Conservation (phyloP, 768 basidiomycete genomes). For the Galerina sulciceps region DNA sequence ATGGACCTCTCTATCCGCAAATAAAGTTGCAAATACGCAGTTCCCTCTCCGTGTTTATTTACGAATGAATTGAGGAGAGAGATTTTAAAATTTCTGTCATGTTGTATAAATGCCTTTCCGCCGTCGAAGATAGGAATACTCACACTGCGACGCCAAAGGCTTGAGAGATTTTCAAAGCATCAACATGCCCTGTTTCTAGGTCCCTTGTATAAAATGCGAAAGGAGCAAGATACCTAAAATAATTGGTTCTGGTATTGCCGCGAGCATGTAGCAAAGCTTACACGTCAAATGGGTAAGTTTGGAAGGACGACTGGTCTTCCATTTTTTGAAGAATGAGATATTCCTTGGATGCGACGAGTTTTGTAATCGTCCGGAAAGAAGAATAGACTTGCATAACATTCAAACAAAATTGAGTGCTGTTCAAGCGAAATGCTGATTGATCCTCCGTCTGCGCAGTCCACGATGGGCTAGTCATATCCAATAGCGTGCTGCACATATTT, state of each 20-base stretch:
- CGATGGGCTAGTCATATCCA: constrained; percentile 9
- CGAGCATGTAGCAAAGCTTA: background rate
- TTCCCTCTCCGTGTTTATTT: background rate
- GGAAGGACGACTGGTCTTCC: background rate
- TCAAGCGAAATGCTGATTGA: background rate
- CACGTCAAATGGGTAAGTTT: constrained; percentile 15
- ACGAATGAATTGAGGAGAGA: background rate
- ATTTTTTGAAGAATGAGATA: background rate
- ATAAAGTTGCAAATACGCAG: background rate
- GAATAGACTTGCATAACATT: background rate
- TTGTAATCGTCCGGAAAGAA: constrained; percentile 14
- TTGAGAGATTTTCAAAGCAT: background rate
- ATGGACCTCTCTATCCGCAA: constrained; percentile 6
- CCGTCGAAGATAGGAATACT: background rate
- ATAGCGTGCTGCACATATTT: background rate
- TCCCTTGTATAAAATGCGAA: background rate
- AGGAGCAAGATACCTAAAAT: constrained; percentile 7
- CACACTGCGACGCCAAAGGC: constrained; percentile 13
- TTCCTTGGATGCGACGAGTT: constrained; percentile 3
- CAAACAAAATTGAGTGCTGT: constrained; percentile 3
- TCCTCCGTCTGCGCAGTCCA: background rate
- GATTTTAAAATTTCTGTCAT: constrained; percentile 8
- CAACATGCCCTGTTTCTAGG: background rate
- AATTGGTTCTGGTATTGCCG: background rate
- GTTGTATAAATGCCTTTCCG: background rate